Conservation (phyloP, 106 monocot species). For the Dendrobium officinale region DNA sequence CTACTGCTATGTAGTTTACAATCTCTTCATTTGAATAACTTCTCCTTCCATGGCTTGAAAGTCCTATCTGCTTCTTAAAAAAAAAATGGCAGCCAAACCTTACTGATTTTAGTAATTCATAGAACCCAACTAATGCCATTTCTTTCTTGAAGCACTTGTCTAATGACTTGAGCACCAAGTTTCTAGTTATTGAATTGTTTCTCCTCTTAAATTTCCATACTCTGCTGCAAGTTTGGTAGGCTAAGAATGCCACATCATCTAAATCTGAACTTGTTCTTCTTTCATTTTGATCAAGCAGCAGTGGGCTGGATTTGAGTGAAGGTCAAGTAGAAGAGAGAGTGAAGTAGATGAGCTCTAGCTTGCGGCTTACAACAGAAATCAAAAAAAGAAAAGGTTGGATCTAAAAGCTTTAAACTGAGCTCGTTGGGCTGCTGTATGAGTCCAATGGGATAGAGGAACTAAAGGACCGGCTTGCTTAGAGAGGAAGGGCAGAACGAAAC, state of each 20-base stretch:
- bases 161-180: conserved; percentile 37
- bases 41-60: no score
- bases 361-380: no score
- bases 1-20: conserved; percentile 74
- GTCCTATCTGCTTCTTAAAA: no score
- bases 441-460: no score
- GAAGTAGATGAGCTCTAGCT: no score
- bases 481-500: no score
- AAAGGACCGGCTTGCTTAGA: no score
- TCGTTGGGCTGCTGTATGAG: no score
- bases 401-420: no score
- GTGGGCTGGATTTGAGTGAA: conserved; percentile 34
- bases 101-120: conserved; percentile 49
- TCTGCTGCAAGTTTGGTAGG: conserved; percentile 33
- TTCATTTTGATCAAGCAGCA: conserved; percentile 20
- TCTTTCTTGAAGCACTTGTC: no score
- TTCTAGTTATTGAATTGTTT: conserved; percentile 11
- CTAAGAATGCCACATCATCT: conserved; percentile 45
- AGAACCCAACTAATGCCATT: conserved; percentile 56
- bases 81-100: conserved; percentile 61
- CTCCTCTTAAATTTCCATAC: conserved; percentile 29
- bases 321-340: no score
- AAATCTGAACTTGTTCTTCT: conserved; percentile 20
- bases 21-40: conserved; percentile 68
- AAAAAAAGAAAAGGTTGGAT: no score